A percentile compares a stretch with the other conserved stretches of the same genome.
phyloP scores from a whole-genome alignment of 2,329 filamentous ascomycete genomes.

The Penicillium sp. region DNA sequence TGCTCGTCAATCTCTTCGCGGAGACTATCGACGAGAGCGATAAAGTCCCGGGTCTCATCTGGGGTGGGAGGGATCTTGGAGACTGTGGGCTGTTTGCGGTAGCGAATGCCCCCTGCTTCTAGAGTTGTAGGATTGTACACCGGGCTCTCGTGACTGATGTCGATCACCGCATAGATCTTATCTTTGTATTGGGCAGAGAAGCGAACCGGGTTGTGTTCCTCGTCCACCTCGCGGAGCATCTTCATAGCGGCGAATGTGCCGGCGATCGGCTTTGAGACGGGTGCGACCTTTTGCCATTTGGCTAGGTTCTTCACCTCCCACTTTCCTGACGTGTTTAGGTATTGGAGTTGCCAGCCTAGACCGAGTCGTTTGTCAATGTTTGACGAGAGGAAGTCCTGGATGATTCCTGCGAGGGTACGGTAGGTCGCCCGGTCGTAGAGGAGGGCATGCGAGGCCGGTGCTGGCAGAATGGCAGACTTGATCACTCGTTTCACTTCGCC shows the following conservation, averaged over 20 bases:
- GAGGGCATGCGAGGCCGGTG: conserved; percentile 80
- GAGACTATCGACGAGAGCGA: conserved; percentile 63
- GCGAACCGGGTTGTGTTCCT: conserved; percentile 73
- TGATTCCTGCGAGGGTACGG: conserved; percentile 76
- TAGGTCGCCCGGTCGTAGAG: conserved; percentile 78
- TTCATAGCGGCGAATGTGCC: conserved; percentile 88
- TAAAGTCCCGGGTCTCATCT: conserved; percentile 65
- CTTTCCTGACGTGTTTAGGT: conserved; percentile 86
- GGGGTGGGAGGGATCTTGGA: conserved; percentile 81
- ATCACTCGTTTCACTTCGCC: conserved; percentile 57
- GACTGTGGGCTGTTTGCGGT: conserved; percentile 88
- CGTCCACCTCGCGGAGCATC: conserved; percentile 87
- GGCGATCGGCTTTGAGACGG: conserved; percentile 78
- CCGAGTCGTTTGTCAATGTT: conserved; percentile 78
- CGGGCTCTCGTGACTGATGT: conserved; percentile 88
- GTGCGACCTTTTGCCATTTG: conserved; percentile 82
- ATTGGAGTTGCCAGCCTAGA: conserved; percentile 87
- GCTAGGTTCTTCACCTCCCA: conserved; percentile 97
- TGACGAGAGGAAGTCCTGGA: conserved; percentile 78
- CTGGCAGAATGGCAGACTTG: conserved; percentile 71
- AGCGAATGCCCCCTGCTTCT: conserved; percentile 68
- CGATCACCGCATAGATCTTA: conserved; percentile 76
- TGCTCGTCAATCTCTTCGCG: conserved; percentile 58
- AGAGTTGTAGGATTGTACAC: conserved; percentile 81
- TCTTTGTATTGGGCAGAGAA: conserved; percentile 72